These are phyloP conservation scores for Vitis rotundifolia DNA, from an alignment of 164 flowering plant genomes.

Conservation along the genomic window DNA sequence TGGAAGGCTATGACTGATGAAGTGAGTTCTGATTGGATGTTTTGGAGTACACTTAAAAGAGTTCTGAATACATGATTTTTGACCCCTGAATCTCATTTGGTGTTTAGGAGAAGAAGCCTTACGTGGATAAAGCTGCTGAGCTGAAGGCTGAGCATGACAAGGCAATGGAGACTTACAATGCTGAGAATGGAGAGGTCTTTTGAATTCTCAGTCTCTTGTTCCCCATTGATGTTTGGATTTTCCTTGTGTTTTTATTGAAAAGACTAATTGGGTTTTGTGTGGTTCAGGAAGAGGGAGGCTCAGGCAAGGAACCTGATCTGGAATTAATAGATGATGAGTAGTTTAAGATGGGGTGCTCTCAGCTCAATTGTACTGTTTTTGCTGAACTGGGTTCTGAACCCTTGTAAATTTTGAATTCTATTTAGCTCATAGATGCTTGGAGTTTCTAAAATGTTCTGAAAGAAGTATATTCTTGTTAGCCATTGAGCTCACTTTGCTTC, in stretches of 20 bases:
- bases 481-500: too few species aligned
- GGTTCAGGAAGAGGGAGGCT: constrained; percentile 22
- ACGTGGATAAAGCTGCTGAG: constrained; percentile 62
- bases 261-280: too few species aligned
- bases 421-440: not conserved
- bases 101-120: constrained; percentile 75
- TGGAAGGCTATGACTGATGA: constrained; percentile 82
- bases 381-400: not conserved
- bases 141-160: constrained; percentile 67
- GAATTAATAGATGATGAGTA: constrained; percentile 26
- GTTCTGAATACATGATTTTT: not conserved
- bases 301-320: constrained; percentile 26
- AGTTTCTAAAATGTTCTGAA: too few species aligned
- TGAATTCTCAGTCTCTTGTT: not conserved
- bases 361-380: not conserved
- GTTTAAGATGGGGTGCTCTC: not conserved
- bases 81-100: not conserved
- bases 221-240: not conserved
- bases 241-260: not conserved
- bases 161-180: constrained; percentile 43
- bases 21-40: constrained; percentile 31
- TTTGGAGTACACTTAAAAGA: too few species aligned
- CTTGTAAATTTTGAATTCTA: constrained; percentile 23
- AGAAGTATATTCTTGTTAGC: too few species aligned
- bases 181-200: constrained; percentile 33